Percentiles rank a stretch among this genome's conserved stretches.
phyloP scores from a whole-genome alignment of 2,329 filamentous ascomycete genomes.

The Sporothrix dimorphospora region DNA sequence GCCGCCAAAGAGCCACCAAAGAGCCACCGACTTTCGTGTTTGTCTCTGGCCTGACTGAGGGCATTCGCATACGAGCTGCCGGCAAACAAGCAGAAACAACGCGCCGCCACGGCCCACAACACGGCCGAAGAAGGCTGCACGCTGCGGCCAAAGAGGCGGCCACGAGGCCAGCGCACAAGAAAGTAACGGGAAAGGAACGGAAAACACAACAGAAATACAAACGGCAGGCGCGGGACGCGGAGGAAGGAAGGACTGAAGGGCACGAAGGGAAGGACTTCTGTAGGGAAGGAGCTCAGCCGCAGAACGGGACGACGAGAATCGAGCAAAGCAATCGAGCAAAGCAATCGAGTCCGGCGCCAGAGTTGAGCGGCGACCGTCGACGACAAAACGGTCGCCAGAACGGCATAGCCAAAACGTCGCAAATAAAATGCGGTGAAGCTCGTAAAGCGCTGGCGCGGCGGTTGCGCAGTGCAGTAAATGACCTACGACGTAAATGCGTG shows the following conservation, averaged over 20 bases:
- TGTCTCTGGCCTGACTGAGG: background rate
- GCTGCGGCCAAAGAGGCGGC: constrained; percentile 24
- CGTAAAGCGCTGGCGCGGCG: background rate
- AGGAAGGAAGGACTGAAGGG: background rate
- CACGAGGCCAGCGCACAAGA: constrained; percentile 12
- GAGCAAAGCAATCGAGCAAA: no score
- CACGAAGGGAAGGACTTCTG: background rate
- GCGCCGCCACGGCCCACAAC: constrained; percentile 1
- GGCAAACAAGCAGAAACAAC: background rate
- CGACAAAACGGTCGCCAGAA: constrained; percentile 1
- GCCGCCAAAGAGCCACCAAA: no score
- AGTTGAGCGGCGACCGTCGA: no score
- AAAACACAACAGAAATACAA: background rate
- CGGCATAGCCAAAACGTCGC: background rate
- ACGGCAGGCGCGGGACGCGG: constrained; percentile 9
- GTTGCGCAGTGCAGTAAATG: background rate
- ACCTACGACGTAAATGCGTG: background rate
- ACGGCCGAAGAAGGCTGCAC: constrained; percentile 5
- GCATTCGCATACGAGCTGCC: background rate
- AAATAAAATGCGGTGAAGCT: constrained; percentile 13
- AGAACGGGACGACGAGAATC: background rate
- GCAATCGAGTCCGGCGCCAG: no score
- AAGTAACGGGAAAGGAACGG: background rate
- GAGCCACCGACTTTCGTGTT: background rate
- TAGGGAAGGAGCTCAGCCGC: constrained; percentile 11